Evolutionary conservation across 2,329 filamentous ascomycete species (phyloP).

Genomic region (Helotiales sp.): DNA sequence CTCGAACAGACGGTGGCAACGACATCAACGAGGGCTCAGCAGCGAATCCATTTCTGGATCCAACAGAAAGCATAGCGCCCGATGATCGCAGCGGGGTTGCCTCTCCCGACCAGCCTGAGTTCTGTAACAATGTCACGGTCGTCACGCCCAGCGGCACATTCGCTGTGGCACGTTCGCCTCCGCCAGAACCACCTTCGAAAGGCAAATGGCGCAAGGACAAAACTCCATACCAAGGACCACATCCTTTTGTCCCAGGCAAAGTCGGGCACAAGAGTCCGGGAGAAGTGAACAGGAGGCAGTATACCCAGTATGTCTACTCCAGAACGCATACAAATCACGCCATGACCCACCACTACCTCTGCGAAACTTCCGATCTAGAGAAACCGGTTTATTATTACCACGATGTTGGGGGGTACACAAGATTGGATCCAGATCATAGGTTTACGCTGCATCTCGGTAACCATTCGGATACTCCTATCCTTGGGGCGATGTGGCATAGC

Average conservation of each 20-base stretch:
- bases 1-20: not conserved
- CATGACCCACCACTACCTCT: conserved; percentile 13
- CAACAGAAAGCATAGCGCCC: not conserved
- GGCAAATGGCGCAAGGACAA: not conserved
- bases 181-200: not conserved
- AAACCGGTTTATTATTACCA: conserved; percentile 14
- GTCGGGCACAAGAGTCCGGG: not conserved
- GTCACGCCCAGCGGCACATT: not conserved
- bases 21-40: not conserved
- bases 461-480: not conserved
- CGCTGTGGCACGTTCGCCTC: not conserved
- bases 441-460: conserved; percentile 9
- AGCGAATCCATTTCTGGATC: not conserved
- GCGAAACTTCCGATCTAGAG: conserved; percentile 1
- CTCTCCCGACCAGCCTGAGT: not conserved
- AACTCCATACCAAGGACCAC: conserved; percentile 1
- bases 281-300: not conserved
- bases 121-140: not conserved
- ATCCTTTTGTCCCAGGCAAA: conserved; percentile 11
- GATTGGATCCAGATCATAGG: conserved; percentile 6
- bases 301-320: conserved; percentile 11
- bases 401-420: conserved; percentile 9
- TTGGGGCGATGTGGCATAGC: conserved; percentile 12
- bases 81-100: not conserved
- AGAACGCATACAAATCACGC: not conserved